Evolutionary conservation across 148 eudicot genomes (phyloP), one percentile per base, ranked within the genome.

Genomic region (Arctostaphylos glauca): DNA sequence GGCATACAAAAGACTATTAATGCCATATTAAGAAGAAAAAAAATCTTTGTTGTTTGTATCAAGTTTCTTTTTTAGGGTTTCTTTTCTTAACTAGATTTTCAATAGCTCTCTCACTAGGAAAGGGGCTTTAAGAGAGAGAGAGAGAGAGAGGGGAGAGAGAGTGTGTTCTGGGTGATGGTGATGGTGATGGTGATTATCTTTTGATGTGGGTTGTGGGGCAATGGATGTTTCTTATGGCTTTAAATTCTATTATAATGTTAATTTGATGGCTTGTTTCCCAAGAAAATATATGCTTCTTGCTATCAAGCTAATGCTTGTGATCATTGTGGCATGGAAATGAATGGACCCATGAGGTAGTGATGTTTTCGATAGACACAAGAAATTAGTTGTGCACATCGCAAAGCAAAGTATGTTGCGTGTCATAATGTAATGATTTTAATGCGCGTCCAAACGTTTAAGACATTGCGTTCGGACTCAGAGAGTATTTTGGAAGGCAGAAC

Each of bases 101-200:
- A 80, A 72, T 80, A 76, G 83, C 46, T 87, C 83, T 85, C 87
- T 86, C 86, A 74, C 23, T 84, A 87, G 86, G 78, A 84, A 87
- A 82, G 75, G 59, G 67, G 68, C 38, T 78, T 48, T 38, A n/a
- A 60, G 55, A 82, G 84, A 64, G 78, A 80, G 80, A 87, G 84
- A 67, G 79, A 80, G 82, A 76, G 81, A 71, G 81, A 71, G 64
- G 79, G 83, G 77, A n/a, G n/a, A n/a, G n/a, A n/a, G n/a, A n/a
- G n/a, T n/a, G n/a, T n/a, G n/a, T n/a, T n/a, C n/a, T n/a, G n/a
- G 44, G 25, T 78, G 80, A 48, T 76, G 62, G 73, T 77, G 89
- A 81, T 76, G 85, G 88, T 87, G 86, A 89, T 85, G 88, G 74
- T 86, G 81, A 80, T 84, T 77, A 76, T 89, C 84, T 81, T 83